Base-by-base conservation (phyloP, 768 basidiomycete species). In the Leucocoprinus leucothites region DNA sequence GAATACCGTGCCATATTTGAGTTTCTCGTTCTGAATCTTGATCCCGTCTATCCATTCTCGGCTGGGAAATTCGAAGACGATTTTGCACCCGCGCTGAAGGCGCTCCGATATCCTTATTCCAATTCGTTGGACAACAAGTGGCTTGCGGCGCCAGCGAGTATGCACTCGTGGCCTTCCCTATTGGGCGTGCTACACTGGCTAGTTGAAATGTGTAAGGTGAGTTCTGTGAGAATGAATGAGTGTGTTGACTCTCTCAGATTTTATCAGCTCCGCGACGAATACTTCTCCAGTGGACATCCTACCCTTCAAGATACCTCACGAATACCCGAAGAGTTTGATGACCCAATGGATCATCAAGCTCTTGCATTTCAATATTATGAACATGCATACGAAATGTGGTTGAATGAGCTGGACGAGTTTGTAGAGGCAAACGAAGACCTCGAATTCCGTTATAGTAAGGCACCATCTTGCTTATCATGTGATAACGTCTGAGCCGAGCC, bases 161-260 rank as follows among this genome's bases (percentile, higher is more conserved):
- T 89, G 75, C 89, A 92, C 70, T 86, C 88, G n/a, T 98, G 96
- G 97, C 91, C 93, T 0, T 76, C 83, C 19, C 70, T 97, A 22
- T 75, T 98, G 14, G 96, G 90, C 19, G 89, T 91, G 64, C 67
- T 98, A 31, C 89, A 95, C 69, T 99, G 97, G 97, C 72, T 99
- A 13, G 91, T 90, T 7, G 87, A 91, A 62, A 68, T 91, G 60
- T 87, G 89, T 63, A 88, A 87, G 73, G 96, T 95, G 62, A 24
- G 76, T 66, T 9, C 49, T 56, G n/a, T 24, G n/a, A 24, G 22
- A 21, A 35, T 56, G 22, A 5, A 26, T 41, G 18, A 9, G 35
- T 26, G 18, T 31, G 5, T 16, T 14, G 36, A 43, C 6, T 53
- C 14, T 38, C 24, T 41, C 25, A 47, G n/a, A 41, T n/a, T n/a